Evolutionary conservation across 345 rosid species (phyloP).

Genomic region (Cochlearia excelsa): DNA sequence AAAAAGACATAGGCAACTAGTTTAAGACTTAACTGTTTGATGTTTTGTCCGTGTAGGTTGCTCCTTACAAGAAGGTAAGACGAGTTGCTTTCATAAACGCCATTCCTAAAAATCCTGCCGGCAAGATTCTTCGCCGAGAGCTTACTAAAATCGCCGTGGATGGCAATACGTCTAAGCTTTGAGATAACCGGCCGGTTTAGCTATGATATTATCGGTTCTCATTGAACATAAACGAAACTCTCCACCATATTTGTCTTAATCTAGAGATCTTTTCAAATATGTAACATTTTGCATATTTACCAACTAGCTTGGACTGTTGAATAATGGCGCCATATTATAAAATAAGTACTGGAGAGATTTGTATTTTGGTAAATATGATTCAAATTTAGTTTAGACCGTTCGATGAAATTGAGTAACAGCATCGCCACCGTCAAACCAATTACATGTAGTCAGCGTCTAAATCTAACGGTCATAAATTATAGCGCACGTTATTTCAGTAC

Average conservation of each 20-base stretch:
- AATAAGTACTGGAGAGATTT: neutral
- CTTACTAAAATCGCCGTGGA: slow-evolving; percentile 44
- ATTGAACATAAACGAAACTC: neutral
- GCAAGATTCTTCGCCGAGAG: slow-evolving; percentile 82
- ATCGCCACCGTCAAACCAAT: slow-evolving; percentile 12
- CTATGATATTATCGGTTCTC: neutral
- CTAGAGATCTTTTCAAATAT: neutral
- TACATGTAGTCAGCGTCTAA: neutral
- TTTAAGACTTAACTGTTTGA: neutral
- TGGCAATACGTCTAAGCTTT: slow-evolving; percentile 42
- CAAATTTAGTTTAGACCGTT: neutral
- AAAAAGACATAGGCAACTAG: neutral
- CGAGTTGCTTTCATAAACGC: slow-evolving; percentile 66
- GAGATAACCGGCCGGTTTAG: slow-evolving; percentile 22
- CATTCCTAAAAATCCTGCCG: slow-evolving; percentile 72
- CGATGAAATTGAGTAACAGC: neutral
- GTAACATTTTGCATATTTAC: neutral
- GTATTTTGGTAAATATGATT: slow-evolving; percentile 5
- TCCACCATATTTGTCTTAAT: no score
- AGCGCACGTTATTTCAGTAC: neutral
- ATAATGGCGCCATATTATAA: neutral
- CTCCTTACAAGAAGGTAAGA: slow-evolving; percentile 84
- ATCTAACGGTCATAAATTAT: slow-evolving; percentile 9
- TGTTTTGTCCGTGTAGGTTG: slow-evolving; percentile 51
- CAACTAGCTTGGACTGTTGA: neutral